Evolutionary conservation across 2,329 filamentous ascomycete genomes (phyloP), one percentile per base, ranked within the genome.

Genomic region (Pseudogymnoascus sp.): DNA sequence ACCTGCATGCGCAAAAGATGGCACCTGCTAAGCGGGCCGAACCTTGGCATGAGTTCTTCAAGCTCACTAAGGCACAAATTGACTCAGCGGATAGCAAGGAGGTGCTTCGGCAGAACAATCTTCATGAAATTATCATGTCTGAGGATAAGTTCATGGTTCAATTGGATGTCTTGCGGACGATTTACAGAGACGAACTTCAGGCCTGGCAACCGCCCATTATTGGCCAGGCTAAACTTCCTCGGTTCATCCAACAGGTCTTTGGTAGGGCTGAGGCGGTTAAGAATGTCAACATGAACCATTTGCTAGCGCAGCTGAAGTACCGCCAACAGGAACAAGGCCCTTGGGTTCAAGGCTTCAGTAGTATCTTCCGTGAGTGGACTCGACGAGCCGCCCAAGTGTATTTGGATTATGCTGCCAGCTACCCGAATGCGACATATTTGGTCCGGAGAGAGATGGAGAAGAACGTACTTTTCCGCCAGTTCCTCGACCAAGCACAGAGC

Each of bases 301-400:
- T 99, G 18, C 78, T 99, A 22, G 89, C 93, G 1, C 93, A 97
- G 73, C 83, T 99, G 68, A 97, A 97, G 71, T 99, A 97, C 72
- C 86, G 94, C 25, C 94, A 99, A 73, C 89, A 94, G 70, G 94
- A 97, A 72, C 93, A 99, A 76, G 94, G 94, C 0, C 94, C 94
- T 0, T 99, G 92, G 86, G 87, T 99, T 62, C 81, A 84, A 11
- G 94, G 94, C 2, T 97, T 97, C 75, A 97, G 92, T 71, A 94
- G 97, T 70, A 90, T 99, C 58, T 97, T 99, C 79, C 82, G 94
- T 62, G 94, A 99, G 76, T 99, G 94, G 94, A 96, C 97, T 64
- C 85, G 94, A 65, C 97, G 97, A 74, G 94, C 94, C 33, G 91
- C 88, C 73, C 79, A 82, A 2, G 88, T 90, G 9, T 99, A 97